phyloP scores from a whole-genome alignment of 345 rosid genomes.

The Cardamine occulta region DNA sequence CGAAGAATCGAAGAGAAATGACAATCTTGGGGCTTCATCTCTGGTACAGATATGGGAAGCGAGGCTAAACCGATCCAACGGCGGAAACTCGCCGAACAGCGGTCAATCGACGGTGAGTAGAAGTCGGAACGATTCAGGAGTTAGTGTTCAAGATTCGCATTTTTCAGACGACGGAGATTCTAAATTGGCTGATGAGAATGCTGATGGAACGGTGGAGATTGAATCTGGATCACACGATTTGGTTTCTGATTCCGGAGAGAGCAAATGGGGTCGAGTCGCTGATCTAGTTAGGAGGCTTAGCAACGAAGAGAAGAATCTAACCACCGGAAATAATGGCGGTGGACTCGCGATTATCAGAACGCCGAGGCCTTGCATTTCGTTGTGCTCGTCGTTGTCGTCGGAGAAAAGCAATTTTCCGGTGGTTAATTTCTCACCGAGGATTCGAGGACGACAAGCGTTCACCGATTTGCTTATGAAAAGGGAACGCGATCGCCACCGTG shows the following conservation, averaged over 20 bases:
- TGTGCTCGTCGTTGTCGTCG: slow-evolving; percentile 13
- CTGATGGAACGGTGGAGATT: slow-evolving; percentile 37
- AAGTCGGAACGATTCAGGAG: slow-evolving; percentile 29
- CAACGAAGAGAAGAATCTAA: slow-evolving; percentile 35
- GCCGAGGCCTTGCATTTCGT: slow-evolving; percentile 24
- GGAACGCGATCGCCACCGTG: slow-evolving; percentile 66
- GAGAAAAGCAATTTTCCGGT: slow-evolving; percentile 37
- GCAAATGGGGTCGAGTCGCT: slow-evolving; percentile 59
- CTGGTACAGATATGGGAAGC: slow-evolving; percentile 97
- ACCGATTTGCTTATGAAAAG: slow-evolving; percentile 63
- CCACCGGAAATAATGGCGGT: slow-evolving; percentile 31
- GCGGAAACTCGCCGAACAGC: slow-evolving; percentile 30
- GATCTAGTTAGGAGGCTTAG: slow-evolving; percentile 64
- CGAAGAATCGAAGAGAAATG: slow-evolving; percentile 24
- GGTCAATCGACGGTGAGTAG: slow-evolving; percentile 1
- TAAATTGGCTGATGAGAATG: slow-evolving; percentile 12
- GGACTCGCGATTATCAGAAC: slow-evolving; percentile 30
- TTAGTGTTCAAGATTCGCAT: slow-evolving; percentile 29
- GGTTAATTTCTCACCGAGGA: slow-evolving; percentile 51
- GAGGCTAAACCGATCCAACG: slow-evolving; percentile 54
- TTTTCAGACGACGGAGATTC: slow-evolving; percentile 19
- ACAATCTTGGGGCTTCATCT: slow-evolving; percentile 64
- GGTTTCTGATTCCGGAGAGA: slow-evolving; percentile 45
- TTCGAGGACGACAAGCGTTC: slow-evolving; percentile 84
- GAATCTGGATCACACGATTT: slow-evolving; percentile 33